A percentile compares a stretch with the other conserved stretches of the same genome.
These are phyloP conservation scores for Pseudocercospora musae DNA, from an alignment of 2,329 filamentous ascomycete species.

Conservation along the genomic window DNA sequence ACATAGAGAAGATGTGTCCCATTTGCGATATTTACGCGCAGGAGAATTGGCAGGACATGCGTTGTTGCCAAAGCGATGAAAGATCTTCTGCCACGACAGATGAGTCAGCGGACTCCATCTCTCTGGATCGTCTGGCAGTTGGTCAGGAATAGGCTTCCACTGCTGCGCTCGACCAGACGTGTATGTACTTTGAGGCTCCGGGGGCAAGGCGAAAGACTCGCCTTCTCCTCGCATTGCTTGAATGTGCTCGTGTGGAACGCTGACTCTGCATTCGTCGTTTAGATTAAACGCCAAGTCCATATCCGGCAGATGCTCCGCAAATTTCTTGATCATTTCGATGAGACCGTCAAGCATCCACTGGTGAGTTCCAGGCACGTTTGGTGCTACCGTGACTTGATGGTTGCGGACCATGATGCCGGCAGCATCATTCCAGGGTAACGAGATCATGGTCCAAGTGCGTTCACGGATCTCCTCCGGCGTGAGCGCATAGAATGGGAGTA, in stretches of 20 bases:
- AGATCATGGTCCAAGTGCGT: constrained; percentile 52
- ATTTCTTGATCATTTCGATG: constrained; percentile 52
- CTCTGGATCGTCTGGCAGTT: constrained; percentile 17
- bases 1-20: constrained; percentile 65
- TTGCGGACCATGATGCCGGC: constrained; percentile 56
- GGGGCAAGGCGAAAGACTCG: not conserved
- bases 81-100: constrained; percentile 39
- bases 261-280: constrained; percentile 59
- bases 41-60: constrained; percentile 63
- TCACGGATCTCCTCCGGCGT: constrained; percentile 50
- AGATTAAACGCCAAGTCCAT: constrained; percentile 63
- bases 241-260: constrained; percentile 50
- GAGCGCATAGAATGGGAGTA: constrained; percentile 55
- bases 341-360: constrained; percentile 58
- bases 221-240: constrained; percentile 34
- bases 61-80: constrained; percentile 42
- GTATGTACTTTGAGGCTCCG: constrained; percentile 31
- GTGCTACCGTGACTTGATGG: constrained; percentile 50
- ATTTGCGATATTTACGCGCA: constrained; percentile 57
- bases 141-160: constrained; percentile 38
- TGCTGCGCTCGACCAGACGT: constrained; percentile 37
- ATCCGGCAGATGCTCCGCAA: constrained; percentile 55
- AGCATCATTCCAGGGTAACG: constrained; percentile 54
- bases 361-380: constrained; percentile 54
- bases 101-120: constrained; percentile 31